Base-by-base conservation (phyloP, 352 stramenopile species). In the Phytopythium oedochilum region DNA sequence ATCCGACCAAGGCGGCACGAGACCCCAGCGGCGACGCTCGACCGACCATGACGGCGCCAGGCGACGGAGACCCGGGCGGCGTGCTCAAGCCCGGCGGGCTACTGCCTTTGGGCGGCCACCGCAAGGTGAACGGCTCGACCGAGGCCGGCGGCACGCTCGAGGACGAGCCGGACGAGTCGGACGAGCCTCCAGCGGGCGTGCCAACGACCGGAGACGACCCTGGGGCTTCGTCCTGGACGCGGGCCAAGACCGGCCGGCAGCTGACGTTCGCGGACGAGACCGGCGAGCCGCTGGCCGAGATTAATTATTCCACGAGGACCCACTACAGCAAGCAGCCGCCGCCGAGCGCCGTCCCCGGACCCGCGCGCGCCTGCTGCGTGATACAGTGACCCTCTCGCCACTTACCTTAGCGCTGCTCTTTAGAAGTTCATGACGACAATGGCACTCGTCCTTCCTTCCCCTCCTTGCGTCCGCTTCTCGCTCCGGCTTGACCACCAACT, bases 261-360 rank as follows among this genome's bases (percentile, higher is more conserved):
- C 73, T 92, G 28, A 75, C 66, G 9, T 92, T 92, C 49, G 82
- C 75, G 3, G 82, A 92, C 44, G 82, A 92, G 55, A 68, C 60
- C 5, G 82, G 77, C 35, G 79, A 78, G 14, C 38, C 39, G 20
- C 57, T 89, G 10, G 68, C 75, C 14, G 78, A 89, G 54, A 78
- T 88, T 47, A 89, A 45, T 34, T 91, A 86, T 53, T 91, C 81
- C 12, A 83, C 73, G 60, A 62, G 78, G 59, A 89, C 77, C 48
- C 82, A 92, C 49, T 92, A 92, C 66, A 89, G 79, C 68, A 92
- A 92, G 45, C 79, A 89, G 53, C 53, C 64, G n/a, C 55, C 63
- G 14, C 61, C 64, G 1, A 63, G 77, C 9, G 34, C 57, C 1
- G 49, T 84, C 6, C 59, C 67, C 31, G 69, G 66, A 18, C 14